Percentiles rank a stretch among this genome's conserved stretches.
These are phyloP conservation scores for Schoenoplectus tabernaemontani DNA, from an alignment of 202 grass and related monocot genomes.

Conservation along the genomic window DNA sequence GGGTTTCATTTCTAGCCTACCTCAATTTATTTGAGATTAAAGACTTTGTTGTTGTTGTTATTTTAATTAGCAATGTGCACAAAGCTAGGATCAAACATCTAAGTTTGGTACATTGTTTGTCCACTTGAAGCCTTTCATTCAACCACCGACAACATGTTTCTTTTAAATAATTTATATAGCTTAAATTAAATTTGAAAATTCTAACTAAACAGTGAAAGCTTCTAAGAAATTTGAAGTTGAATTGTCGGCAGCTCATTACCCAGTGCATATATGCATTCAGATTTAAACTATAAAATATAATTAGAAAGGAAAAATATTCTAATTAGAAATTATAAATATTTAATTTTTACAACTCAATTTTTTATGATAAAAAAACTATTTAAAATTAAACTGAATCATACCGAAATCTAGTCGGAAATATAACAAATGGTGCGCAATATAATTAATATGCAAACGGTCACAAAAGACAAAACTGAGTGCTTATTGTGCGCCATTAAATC, in stretches of 20 bases:
- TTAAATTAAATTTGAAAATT: neutral
- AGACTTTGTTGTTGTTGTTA: neutral
- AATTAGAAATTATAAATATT: neutral
- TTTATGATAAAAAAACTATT: neutral
- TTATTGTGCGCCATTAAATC: neutral
- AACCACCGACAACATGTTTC: neutral
- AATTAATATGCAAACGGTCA: neutral
- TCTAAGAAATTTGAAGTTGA: neutral
- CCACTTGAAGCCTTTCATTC: neutral
- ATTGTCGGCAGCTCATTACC: neutral
- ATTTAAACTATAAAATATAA: neutral
- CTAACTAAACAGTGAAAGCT: neutral
- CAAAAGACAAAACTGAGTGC: neutral
- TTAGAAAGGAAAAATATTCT: neutral
- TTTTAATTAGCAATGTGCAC: neutral
- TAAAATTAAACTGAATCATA: neutral
- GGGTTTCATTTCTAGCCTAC: too few relatives aligned
- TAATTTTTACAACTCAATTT: neutral
- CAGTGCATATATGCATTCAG: neutral
- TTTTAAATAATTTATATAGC: neutral
- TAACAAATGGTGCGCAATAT: neutral
- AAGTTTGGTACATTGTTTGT: neutral
- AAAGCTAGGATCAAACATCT: neutral
- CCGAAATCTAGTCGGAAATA: neutral
- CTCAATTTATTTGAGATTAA: too few relatives aligned